phyloP scores from a whole-genome alignment of 116 monocot genomes.

The Papilionanthe hybrid region DNA sequence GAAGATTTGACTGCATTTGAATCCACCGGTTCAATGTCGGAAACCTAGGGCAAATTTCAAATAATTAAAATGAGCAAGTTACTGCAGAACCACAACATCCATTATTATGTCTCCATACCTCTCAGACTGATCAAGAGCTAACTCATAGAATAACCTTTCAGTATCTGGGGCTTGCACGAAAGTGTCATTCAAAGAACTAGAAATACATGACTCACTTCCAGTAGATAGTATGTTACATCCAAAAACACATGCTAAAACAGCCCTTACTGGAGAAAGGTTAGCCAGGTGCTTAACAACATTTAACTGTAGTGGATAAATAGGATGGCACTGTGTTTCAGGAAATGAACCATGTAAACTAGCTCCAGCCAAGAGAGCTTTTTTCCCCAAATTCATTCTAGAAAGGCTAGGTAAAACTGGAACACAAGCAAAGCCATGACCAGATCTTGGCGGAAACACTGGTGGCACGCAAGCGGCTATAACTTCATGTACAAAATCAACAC shows the following conservation, averaged over 20 bases:
- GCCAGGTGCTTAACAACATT: conserved; percentile 82
- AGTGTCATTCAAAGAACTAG: conserved; percentile 32
- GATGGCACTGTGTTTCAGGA: conserved; percentile 21
- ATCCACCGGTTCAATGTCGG: conserved; percentile 98
- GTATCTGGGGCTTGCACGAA: conserved; percentile 48
- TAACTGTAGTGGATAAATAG: conserved; percentile 77
- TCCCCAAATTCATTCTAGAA: conserved; percentile 30
- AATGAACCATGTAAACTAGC: conserved; percentile 29
- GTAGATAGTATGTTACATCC: conserved; percentile 74
- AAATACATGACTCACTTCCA: conserved; percentile 32
- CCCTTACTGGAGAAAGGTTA: conserved; percentile 86
- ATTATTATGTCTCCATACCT: conserved; percentile 35
- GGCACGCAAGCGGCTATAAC: conserved; percentile 93
- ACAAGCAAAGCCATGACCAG: conserved; percentile 87
- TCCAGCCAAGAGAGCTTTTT: conserved; percentile 16
- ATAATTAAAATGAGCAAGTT: neutral
- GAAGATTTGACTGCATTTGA: conserved; percentile 97
- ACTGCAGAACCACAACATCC: neutral
- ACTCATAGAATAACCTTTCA: conserved; percentile 86
- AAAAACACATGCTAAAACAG: conserved; percentile 92
- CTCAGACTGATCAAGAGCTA: conserved; percentile 91
- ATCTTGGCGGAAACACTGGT: conserved; percentile 84
- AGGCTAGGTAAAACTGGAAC: conserved; percentile 59
- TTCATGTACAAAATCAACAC: conserved; percentile 96
- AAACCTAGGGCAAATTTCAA: conserved; percentile 39